Base-by-base conservation (phyloP, 768 basidiomycete genomes). In the Dacryopinax primogenitus region DNA sequence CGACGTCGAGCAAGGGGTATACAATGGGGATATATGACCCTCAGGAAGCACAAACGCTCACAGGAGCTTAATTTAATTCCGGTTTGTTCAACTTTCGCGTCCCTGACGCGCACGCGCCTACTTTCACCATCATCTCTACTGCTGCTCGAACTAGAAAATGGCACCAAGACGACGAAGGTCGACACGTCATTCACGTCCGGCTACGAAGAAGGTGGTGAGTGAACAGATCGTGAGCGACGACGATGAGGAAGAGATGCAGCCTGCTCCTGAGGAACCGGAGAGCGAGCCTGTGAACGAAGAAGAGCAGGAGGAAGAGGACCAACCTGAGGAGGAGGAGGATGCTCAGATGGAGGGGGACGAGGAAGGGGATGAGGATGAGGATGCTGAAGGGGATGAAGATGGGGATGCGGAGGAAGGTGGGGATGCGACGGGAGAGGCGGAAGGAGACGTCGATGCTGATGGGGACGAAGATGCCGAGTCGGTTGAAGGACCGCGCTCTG, bases 391-490 rank as follows among this genome's bases (percentile, higher is more conserved):
- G 23, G 71, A 72, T 67, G 69, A 68, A 32, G 69, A 71, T 58
- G 70, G 71, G 37, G 71, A 70, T 13, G 72, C 69, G 33, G 71
- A 70, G 7, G 66, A 68, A 9, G 71, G 69, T 39, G 74, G 67
- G 16, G 75, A 72, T 0, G 73, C 72, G 2, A 74, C 72, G n/a
- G 70, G 71, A 28, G 76, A 71, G 63, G 76, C 66, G 28, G 80
- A 78, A 37, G 74, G 74, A 37, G 76, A 77, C 6, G 71, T 69
- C 32, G 74, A 74, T 63, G 73, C 65, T 37, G 73, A 72, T 69
- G 72, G 76, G 68, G 64, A 74, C 67, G 72, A 69, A 62, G 71
- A 76, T 67, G 72, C 69, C 36, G 70, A 69, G 34, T 71, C 71
- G 30, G 72, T 71, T 30, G 72, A 69, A n/a, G 70, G 67, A 30